Evolutionary conservation across 2,329 filamentous ascomycete species (phyloP).

Genomic region (Fonsecaea monophora): DNA sequence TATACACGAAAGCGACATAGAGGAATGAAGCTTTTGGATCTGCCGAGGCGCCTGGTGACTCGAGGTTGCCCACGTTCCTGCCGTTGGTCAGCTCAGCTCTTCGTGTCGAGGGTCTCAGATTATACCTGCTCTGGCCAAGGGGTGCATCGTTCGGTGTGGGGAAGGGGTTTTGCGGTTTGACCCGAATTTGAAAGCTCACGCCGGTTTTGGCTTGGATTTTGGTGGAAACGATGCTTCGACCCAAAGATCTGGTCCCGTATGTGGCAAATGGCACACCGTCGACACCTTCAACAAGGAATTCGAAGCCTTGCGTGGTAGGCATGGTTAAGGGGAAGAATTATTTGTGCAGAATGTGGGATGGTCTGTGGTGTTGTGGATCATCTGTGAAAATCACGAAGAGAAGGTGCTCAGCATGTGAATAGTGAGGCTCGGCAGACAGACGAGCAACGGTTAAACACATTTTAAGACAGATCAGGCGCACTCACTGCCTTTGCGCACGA

Average conservation of each 20-base stretch:
- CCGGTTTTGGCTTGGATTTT: constrained; percentile 22
- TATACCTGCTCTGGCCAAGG: constrained; percentile 6
- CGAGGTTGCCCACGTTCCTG: not conserved
- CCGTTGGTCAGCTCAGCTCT: not conserved
- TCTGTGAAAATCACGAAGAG: not conserved
- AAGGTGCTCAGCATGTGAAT: not conserved
- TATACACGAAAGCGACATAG: constrained; percentile 24
- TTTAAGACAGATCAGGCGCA: not conserved
- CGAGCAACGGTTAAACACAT: not conserved
- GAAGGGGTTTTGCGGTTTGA: constrained; percentile 23
- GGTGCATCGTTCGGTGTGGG: constrained; percentile 1
- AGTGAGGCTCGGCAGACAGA: not conserved
- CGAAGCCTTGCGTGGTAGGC: constrained; percentile 25
- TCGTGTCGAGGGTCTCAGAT: constrained; percentile 11
- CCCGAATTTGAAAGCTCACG: constrained; percentile 22
- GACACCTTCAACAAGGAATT: constrained; percentile 12
- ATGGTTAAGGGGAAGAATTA: not conserved
- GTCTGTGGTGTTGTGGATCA: not conserved
- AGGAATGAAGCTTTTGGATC: constrained; percentile 3
- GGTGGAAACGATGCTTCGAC: constrained; percentile 5
- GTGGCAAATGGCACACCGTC: constrained; percentile 25
- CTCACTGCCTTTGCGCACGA: not conserved
- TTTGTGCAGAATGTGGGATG: too few species aligned
- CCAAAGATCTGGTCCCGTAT: constrained; percentile 20
- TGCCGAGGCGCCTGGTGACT: not conserved